Percentiles rank a stretch among this genome's conserved stretches.
These are phyloP conservation scores for Rugonectria rugulosa DNA, from an alignment of 2,329 filamentous ascomycete genomes.

Conservation along the genomic window DNA sequence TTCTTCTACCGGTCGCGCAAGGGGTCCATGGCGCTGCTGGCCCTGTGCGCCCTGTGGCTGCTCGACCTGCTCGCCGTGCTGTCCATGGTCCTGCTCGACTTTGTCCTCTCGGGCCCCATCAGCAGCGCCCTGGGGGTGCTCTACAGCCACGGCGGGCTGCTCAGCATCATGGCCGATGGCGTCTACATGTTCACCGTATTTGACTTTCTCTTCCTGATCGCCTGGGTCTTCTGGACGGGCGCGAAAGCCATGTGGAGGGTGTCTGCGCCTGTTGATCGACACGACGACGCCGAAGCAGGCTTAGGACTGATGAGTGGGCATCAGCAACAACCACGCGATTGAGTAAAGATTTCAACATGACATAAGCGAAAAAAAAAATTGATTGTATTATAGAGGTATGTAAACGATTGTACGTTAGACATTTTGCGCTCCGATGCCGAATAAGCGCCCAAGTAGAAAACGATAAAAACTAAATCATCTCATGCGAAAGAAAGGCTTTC, in stretches of 20 bases:
- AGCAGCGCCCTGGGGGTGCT: slow-evolving; percentile 8
- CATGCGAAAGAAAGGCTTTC: too few relatives aligned
- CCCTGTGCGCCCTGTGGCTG: slow-evolving; percentile 26
- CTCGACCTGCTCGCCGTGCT: slow-evolving; percentile 13
- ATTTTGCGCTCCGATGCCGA: too few relatives aligned
- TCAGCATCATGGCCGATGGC: slow-evolving; percentile 1
- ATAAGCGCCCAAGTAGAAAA: too few relatives aligned
- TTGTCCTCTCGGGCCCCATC: slow-evolving; percentile 12
- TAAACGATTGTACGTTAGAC: background rate
- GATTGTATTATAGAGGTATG: background rate
- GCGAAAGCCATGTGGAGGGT: slow-evolving; percentile 25
- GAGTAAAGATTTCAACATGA: too few relatives aligned
- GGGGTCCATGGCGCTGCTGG: slow-evolving; percentile 28
- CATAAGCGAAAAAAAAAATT: too few relatives aligned
- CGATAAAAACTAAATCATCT: too few relatives aligned
- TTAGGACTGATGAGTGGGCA: slow-evolving; percentile 15
- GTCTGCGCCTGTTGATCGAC: slow-evolving; percentile 6
- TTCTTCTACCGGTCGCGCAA: slow-evolving; percentile 30
- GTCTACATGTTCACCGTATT: slow-evolving; percentile 9
- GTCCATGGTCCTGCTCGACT: slow-evolving; percentile 10
- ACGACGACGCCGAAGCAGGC: slow-evolving; percentile 19
- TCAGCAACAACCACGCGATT: slow-evolving; percentile 3
- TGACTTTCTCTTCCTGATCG: slow-evolving; percentile 11
- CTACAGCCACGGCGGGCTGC: background rate
- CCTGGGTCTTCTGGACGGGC: slow-evolving; percentile 28